Evolutionary conservation across 2,329 filamentous ascomycete species (phyloP).

Genomic region (Epichloe coenophiala): DNA sequence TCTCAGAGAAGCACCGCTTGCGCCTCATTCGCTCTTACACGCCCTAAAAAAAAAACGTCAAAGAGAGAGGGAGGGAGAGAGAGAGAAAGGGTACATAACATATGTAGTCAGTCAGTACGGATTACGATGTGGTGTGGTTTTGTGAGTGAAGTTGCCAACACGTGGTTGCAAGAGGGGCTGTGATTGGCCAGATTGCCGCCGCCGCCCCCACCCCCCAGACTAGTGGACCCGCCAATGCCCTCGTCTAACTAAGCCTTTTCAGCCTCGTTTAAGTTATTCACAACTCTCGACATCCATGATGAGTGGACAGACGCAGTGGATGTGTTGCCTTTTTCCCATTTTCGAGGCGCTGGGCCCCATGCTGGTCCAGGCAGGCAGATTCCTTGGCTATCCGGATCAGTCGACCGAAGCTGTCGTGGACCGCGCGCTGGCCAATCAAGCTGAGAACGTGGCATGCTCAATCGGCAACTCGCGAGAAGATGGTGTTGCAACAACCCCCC

Average conservation of each 20-base stretch:
- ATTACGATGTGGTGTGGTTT: too few species aligned
- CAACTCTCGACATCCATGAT: neutral
- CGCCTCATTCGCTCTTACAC: too few species aligned
- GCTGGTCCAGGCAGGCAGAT: too few species aligned
- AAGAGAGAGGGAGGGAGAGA: too few species aligned
- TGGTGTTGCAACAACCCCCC: neutral
- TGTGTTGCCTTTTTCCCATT: too few species aligned
- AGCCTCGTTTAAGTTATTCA: neutral
- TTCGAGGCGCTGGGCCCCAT: neutral
- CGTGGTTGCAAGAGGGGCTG: neutral
- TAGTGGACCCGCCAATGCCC: neutral
- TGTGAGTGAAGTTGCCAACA: neutral
- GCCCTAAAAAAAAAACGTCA: too few species aligned
- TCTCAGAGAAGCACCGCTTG: too few species aligned
- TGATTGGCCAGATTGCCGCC: neutral
- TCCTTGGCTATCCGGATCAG: neutral
- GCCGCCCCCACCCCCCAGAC: too few species aligned
- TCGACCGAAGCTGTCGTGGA: neutral
- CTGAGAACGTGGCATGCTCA: neutral
- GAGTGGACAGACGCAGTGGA: neutral
- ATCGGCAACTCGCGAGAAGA: too few species aligned
- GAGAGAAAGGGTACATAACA: too few species aligned
- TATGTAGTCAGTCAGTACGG: too few species aligned
- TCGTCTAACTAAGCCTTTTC: neutral
- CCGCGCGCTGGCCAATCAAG: conserved; percentile 1